Percentiles rank a stretch among this genome's conserved stretches.
These are phyloP conservation scores for Fomitopsis betulina DNA, from an alignment of 1,284 basidiomycete species.

Conservation along the genomic window DNA sequence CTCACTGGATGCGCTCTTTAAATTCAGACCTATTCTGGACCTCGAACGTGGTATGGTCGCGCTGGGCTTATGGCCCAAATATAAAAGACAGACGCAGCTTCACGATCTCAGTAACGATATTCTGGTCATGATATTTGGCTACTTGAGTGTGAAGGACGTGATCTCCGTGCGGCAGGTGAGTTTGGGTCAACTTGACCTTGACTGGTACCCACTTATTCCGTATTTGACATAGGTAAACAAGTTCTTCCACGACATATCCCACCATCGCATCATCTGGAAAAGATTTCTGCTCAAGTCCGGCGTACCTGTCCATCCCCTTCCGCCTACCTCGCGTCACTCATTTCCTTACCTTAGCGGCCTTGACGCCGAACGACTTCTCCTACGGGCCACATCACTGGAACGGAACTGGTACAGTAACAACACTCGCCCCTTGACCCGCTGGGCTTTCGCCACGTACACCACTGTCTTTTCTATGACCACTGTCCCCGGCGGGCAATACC, in stretches of 20 bases:
- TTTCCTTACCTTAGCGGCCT: slow-evolving; percentile 39
- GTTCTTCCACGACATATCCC: slow-evolving; percentile 30
- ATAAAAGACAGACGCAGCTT: slow-evolving; percentile 2
- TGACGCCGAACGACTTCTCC: slow-evolving; percentile 61
- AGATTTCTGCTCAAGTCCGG: slow-evolving; percentile 48
- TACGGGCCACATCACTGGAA: slow-evolving; percentile 55
- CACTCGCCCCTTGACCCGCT: slow-evolving; percentile 20
- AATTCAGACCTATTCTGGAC: not conserved
- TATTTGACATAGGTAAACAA: slow-evolving; percentile 10
- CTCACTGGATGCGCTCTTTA: not conserved
- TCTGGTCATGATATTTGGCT: slow-evolving; percentile 13
- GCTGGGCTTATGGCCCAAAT: not conserved
- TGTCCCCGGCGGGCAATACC: slow-evolving; percentile 66
- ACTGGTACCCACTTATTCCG: not conserved
- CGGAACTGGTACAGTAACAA: slow-evolving; percentile 23
- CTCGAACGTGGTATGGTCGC: not conserved
- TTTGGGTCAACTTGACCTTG: too few relatives aligned
- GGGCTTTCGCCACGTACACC: slow-evolving; percentile 36
- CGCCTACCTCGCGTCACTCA: slow-evolving; percentile 50
- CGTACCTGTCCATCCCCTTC: slow-evolving; percentile 57
- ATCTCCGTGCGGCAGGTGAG: slow-evolving; percentile 16
- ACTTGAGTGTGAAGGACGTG: slow-evolving; percentile 16
- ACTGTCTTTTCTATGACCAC: slow-evolving; percentile 54
- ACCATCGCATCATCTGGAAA: slow-evolving; percentile 67
- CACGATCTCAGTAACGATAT: slow-evolving; percentile 16